Conservation (phyloP, 1,284 basidiomycete genomes). For the Ceratobasidium sp. region DNA sequence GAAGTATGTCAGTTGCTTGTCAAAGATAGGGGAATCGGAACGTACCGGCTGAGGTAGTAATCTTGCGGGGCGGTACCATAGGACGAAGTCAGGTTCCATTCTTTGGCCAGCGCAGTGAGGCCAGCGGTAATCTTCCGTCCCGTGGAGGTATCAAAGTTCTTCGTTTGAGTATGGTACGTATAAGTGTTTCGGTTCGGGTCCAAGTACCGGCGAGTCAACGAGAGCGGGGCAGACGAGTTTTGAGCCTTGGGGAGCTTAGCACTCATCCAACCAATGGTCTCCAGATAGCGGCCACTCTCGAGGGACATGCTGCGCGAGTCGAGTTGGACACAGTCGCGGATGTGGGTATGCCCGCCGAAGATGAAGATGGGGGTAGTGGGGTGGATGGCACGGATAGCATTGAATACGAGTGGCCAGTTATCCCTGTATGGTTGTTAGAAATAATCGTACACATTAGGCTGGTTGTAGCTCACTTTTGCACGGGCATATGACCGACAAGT, state of each 20-base stretch:
- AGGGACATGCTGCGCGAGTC: conserved; percentile 77
- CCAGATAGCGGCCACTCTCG: conserved; percentile 89
- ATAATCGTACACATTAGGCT: not conserved
- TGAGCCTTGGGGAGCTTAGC: conserved; percentile 49
- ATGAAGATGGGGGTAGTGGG: conserved; percentile 81
- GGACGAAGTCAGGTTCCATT: conserved; percentile 67
- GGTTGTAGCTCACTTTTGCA: conserved; percentile 26
- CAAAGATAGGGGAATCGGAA: conserved; percentile 34
- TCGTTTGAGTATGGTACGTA: conserved; percentile 61
- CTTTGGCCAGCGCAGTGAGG: conserved; percentile 65
- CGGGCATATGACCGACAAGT: conserved; percentile 69
- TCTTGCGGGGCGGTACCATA: conserved; percentile 82
- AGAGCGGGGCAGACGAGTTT: conserved; percentile 63
- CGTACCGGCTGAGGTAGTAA: conserved; percentile 72
- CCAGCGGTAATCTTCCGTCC: conserved; percentile 70
- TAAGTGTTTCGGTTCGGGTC: conserved; percentile 74
- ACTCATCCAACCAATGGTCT: conserved; percentile 76
- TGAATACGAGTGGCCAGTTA: conserved; percentile 70
- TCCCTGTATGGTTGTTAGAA: conserved; percentile 59
- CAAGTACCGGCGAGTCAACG: conserved; percentile 77
- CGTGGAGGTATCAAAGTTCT: conserved; percentile 68
- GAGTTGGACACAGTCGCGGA: conserved; percentile 79
- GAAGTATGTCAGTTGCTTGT: not conserved
- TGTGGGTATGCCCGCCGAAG: conserved; percentile 84
- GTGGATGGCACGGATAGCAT: conserved; percentile 80